Conservation (phyloP, 2,329 filamentous ascomycete species). For the Penicillium verrucosum region DNA sequence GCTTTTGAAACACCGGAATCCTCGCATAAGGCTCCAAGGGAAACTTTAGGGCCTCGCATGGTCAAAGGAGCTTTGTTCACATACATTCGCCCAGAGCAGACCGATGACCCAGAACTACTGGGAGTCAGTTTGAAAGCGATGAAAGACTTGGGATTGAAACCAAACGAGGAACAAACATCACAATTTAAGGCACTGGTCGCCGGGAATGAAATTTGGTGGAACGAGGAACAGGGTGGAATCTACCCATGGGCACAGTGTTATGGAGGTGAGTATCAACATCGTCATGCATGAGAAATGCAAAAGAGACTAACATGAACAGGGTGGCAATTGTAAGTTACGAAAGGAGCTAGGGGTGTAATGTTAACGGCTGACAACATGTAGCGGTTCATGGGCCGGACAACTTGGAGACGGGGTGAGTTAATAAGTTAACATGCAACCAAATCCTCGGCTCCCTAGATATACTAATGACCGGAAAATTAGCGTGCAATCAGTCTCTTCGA, state of each 20-base stretch:
- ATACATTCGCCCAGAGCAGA: slow-evolving; percentile 77
- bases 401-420: slow-evolving; percentile 71
- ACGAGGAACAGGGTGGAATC: slow-evolving; percentile 69
- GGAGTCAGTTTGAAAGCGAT: slow-evolving; percentile 76
- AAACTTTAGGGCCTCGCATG: slow-evolving; percentile 72
- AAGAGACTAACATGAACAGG: slow-evolving; percentile 28
- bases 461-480: slow-evolving; percentile 19
- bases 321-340: slow-evolving; percentile 48
- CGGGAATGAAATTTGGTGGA: slow-evolving; percentile 77
- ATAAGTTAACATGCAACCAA: slow-evolving; percentile 13
- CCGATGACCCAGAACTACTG: slow-evolving; percentile 72
- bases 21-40: slow-evolving; percentile 77
- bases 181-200: slow-evolving; percentile 75
- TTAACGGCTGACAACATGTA: slow-evolving; percentile 41
- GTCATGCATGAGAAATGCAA: not conserved
- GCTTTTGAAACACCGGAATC: slow-evolving; percentile 74
- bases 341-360: not conserved
- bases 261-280: slow-evolving; percentile 64
- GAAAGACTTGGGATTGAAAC: slow-evolving; percentile 71
- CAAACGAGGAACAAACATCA: slow-evolving; percentile 64
- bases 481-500: slow-evolving; percentile 94
- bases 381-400: slow-evolving; percentile 89
- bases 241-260: slow-evolving; percentile 99
- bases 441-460: not conserved
- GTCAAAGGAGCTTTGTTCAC: slow-evolving; percentile 86